Evolutionary conservation across 768 basidiomycete genomes (phyloP), one percentile per base, ranked within the genome.

Genomic region (Boletus speciosus): DNA sequence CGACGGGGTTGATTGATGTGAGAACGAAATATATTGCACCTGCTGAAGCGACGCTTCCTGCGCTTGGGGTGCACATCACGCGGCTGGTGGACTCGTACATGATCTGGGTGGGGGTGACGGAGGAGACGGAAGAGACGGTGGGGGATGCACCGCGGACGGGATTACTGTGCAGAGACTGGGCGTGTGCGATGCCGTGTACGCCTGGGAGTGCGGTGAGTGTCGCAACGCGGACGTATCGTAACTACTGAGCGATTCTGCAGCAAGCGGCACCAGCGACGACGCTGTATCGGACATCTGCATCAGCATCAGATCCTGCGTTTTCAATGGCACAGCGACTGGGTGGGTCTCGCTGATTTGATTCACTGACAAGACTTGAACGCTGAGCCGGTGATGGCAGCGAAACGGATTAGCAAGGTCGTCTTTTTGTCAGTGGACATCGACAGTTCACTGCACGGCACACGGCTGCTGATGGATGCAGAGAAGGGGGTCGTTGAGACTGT

Each of bases 261-360:
- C 43, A 53, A 34, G 35, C 2, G 5, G 60, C 59, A 36, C 73
- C 83, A 37, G 84, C 80, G 40, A 88, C 87, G 34, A 74, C 80
- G 56, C 70, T 92, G 59, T 86, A 85, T 71, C 80, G 86, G 55
- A 76, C 82, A 27, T 27, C 25, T 4, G 25, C 25, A 27, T 73
- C 80, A 31, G 74, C 73, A 54, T 80, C 81, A 47, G 88, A 90
- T 68, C 73, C 79, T 21, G 82, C 88, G 47, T 71, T 83, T 58
- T 73, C 85, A 54, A 90, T 93, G 85, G 85, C 88, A 44, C 84
- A 84, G 70, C 82, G 91, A 66, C 76, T 93, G 66, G 88, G 90
- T 92, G 74, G 74, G 78, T 62, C 63, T 49, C 62, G 59, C 39
- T 49, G 43, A 52, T 4, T 12, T 49, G 31, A 23, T 25, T 29